Conservation (phyloP, 805 yeast species). For the Zygosaccharomyces lentus region DNA sequence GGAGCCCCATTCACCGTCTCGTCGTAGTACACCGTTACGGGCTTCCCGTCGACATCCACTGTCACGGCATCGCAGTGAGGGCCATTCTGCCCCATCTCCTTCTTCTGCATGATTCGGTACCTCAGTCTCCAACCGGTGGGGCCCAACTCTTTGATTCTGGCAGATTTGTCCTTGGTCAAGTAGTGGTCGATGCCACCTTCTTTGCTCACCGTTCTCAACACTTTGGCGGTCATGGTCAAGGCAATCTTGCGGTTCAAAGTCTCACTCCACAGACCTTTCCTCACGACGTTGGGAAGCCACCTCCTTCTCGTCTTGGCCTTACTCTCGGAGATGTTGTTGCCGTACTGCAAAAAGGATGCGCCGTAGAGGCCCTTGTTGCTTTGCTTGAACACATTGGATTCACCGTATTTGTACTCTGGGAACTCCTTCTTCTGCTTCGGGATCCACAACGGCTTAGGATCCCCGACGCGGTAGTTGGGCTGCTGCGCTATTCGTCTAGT, state of each 20-base stretch:
- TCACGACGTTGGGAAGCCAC: conserved; percentile 80
- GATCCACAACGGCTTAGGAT: conserved; percentile 43
- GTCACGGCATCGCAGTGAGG: conserved; percentile 37
- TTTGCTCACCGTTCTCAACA: conserved; percentile 77
- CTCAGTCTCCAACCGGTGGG: conserved; percentile 88
- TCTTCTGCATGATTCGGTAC: conserved; percentile 57
- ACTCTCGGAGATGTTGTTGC: conserved; percentile 73
- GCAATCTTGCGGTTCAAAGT: conserved; percentile 53
- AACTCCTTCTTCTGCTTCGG: conserved; percentile 43
- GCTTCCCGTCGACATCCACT: conserved; percentile 34
- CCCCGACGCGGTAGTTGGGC: conserved; percentile 51
- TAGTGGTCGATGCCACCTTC: conserved; percentile 96
- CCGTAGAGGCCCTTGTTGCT: conserved; percentile 88
- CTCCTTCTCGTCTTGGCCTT: conserved; percentile 68
- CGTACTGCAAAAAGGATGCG: conserved; percentile 73
- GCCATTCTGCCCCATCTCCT: conserved; percentile 38
- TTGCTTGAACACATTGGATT: conserved; percentile 71
- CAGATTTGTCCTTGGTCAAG: conserved; percentile 78
- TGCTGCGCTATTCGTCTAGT: conserved; percentile 43
- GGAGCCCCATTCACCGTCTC: conserved; percentile 42
- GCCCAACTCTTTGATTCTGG: conserved; percentile 89
- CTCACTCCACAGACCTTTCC: conserved; percentile 80
- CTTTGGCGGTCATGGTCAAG: conserved; percentile 70
- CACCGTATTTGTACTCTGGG: conserved; percentile 78
- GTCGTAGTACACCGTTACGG: conserved; percentile 46